Conservation (phyloP, 176 grass and related monocot genomes). For the Tillandsia leiboldiana region DNA sequence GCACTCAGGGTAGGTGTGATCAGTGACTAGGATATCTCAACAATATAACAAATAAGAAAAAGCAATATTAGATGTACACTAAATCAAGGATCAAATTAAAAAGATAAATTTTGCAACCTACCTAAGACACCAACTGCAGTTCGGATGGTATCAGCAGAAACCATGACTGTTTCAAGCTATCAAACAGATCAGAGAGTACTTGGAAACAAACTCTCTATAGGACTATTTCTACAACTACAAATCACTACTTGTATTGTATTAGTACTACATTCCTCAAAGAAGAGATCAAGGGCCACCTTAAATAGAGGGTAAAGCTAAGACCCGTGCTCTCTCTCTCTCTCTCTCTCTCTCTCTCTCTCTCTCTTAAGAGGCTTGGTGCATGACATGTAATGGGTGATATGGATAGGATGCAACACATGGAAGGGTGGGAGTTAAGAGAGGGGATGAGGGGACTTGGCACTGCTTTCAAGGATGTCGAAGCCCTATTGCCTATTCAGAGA, state of each 20-base stretch:
- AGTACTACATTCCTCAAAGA: not conserved
- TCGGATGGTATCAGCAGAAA: slow-evolving; percentile 52
- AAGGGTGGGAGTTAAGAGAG: not conserved
- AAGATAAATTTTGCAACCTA: slow-evolving; percentile 1
- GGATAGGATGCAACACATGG: slow-evolving; percentile 19
- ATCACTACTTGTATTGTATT: not conserved
- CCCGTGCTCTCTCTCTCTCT: slow-evolving; percentile 2
- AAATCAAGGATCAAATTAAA: not conserved
- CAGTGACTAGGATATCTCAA: not conserved
- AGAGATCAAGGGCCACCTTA: slow-evolving; percentile 8
- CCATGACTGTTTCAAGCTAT: slow-evolving; percentile 22
- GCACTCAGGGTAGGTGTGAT: too few relatives aligned
- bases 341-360: not conserved
- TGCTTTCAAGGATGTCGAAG: slow-evolving; percentile 4
- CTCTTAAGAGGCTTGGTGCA: not conserved
- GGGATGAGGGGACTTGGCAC: slow-evolving; percentile 6
- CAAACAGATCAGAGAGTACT: not conserved
- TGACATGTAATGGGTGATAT: slow-evolving; percentile 14
- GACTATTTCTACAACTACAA: too few relatives aligned
- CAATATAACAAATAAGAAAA: not conserved
- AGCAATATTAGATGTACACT: not conserved
- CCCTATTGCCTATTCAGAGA: not conserved
- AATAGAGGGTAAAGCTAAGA: slow-evolving; percentile 19
- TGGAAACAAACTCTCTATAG: not conserved
- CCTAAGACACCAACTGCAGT: slow-evolving; percentile 69